Percentiles rank a stretch among this genome's conserved stretches.
These are phyloP conservation scores for Nemania sp. DNA, from an alignment of 2,329 filamentous ascomycete genomes.

Conservation along the genomic window DNA sequence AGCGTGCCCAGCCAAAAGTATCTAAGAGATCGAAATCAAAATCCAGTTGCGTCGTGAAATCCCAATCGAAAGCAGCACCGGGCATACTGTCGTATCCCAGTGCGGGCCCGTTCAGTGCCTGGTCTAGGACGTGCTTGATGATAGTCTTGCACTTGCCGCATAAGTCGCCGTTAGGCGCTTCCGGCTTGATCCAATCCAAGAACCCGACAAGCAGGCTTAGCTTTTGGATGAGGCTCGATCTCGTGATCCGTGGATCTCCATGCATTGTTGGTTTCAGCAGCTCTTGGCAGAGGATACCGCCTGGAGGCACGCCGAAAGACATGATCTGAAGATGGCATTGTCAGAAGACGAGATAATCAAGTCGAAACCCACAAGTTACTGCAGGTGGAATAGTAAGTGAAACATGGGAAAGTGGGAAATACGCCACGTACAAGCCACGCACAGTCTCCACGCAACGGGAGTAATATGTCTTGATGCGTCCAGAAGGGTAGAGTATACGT, in stretches of 20 bases:
- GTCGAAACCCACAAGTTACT: too few species aligned
- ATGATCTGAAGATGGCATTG: slow-evolving; percentile 43
- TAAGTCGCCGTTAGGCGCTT: slow-evolving; percentile 52
- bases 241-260: slow-evolving; percentile 43
- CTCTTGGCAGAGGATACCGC: slow-evolving; percentile 55
- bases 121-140: slow-evolving; percentile 55
- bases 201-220: slow-evolving; percentile 55
- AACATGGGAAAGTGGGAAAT: not conserved
- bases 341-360: not conserved
- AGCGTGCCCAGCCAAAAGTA: slow-evolving; percentile 52
- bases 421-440: slow-evolving; percentile 51
- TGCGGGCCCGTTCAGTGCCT: slow-evolving; percentile 48
- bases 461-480: slow-evolving; percentile 53
- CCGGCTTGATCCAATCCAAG: slow-evolving; percentile 53
- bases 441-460: slow-evolving; percentile 46
- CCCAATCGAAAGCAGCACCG: slow-evolving; percentile 41
- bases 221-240: slow-evolving; percentile 55
- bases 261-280: slow-evolving; percentile 48
- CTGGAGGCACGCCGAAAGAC: slow-evolving; percentile 53
- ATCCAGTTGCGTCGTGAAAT: slow-evolving; percentile 38
- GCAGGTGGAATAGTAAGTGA: not conserved
- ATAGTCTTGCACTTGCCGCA: slow-evolving; percentile 50
- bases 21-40: slow-evolving; percentile 55
- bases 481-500: slow-evolving; percentile 48
- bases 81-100: slow-evolving; percentile 19